A percentile compares a stretch with the other conserved stretches of the same genome.
These are phyloP conservation scores for Saussurea involucrata DNA, from an alignment of 129 eudicot species.

Conservation along the genomic window DNA sequence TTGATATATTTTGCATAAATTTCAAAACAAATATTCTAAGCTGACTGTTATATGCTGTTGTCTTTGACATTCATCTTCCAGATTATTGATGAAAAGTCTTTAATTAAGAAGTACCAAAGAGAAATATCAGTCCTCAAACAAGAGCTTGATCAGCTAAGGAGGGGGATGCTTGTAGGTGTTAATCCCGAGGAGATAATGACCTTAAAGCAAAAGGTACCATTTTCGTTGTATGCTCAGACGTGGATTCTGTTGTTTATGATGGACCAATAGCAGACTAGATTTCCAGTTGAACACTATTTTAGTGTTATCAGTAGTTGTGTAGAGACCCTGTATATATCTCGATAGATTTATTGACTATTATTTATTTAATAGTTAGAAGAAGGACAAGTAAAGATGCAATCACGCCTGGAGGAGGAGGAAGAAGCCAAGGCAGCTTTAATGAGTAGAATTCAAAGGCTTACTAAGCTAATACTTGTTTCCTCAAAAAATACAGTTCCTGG, in stretches of 20 bases:
- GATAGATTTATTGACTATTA: slow-evolving; percentile 13
- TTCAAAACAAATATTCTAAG: not conserved
- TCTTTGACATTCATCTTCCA: slow-evolving; percentile 30
- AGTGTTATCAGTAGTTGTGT: not conserved
- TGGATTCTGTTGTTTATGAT: slow-evolving; percentile 1
- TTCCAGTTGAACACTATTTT: not conserved
- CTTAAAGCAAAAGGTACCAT: slow-evolving; percentile 73
- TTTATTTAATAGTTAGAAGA: slow-evolving; percentile 71
- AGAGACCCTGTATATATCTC: not conserved
- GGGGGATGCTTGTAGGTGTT: slow-evolving; percentile 89
- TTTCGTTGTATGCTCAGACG: not conserved
- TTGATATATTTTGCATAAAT: slow-evolving; percentile 6
- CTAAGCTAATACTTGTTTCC: slow-evolving; percentile 93
- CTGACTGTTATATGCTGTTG: slow-evolving; percentile 13
- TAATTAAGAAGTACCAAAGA: slow-evolving; percentile 93
- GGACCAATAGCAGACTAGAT: not conserved
- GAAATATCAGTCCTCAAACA: slow-evolving; percentile 88
- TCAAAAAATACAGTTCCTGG: slow-evolving; percentile 84
- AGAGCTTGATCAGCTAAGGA: slow-evolving; percentile 88
- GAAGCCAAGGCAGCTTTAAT: slow-evolving; percentile 97
- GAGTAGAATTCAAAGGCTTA: slow-evolving; percentile 98
- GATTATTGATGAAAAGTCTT: slow-evolving; percentile 97
- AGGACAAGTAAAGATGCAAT: slow-evolving; percentile 98
- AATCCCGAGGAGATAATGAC: slow-evolving; percentile 86
- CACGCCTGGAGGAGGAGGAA: slow-evolving; percentile 97